phyloP scores from a whole-genome alignment of 2,329 filamentous ascomycete genomes.

The Cytospora chrysosperma region DNA sequence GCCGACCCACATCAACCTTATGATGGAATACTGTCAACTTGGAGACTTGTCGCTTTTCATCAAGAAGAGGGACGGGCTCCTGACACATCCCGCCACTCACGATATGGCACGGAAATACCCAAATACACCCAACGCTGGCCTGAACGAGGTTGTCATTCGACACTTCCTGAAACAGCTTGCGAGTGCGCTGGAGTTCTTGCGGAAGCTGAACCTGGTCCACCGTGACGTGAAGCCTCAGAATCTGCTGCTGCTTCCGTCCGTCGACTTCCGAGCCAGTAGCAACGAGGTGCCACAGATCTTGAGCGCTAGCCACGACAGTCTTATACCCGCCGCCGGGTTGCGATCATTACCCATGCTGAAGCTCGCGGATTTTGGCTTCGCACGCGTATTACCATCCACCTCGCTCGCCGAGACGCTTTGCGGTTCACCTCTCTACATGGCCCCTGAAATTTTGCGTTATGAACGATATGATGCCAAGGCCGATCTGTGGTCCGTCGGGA shows the following conservation, averaged over 20 bases:
- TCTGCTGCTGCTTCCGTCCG: conserved; percentile 80
- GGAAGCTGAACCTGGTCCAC: conserved; percentile 84
- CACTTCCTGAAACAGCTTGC: conserved; percentile 95
- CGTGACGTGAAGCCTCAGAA: conserved; percentile 98
- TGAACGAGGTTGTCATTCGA: conserved; percentile 93
- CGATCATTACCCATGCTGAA: conserved; percentile 92
- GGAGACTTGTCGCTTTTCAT: conserved; percentile 95
- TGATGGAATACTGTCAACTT: conserved; percentile 98
- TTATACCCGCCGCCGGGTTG: conserved; percentile 78
- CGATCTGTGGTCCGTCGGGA: conserved; percentile 96
- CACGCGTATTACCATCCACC: conserved; percentile 83
- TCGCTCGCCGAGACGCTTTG: conserved; percentile 94
- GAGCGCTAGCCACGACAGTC: conserved; percentile 72
- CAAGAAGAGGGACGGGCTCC: conserved; percentile 83
- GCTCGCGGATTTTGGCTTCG: conserved; percentile 98
- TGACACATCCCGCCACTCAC: conserved; percentile 74
- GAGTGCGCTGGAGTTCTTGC: conserved; percentile 86
- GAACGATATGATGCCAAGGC: conserved; percentile 97
- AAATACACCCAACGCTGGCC: conserved; percentile 74
- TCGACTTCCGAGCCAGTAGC: conserved; percentile 63
- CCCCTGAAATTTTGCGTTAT: conserved; percentile 93
- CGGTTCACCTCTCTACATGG: conserved; percentile 97
- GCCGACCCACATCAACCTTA: conserved; percentile 83
- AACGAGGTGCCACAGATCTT: conserved; percentile 69
- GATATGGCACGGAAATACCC: conserved; percentile 95